Percentiles rank a stretch among this genome's conserved stretches.
phyloP scores from a whole-genome alignment of 352 stramenopile species.

The Pythium scleroteichum region DNA sequence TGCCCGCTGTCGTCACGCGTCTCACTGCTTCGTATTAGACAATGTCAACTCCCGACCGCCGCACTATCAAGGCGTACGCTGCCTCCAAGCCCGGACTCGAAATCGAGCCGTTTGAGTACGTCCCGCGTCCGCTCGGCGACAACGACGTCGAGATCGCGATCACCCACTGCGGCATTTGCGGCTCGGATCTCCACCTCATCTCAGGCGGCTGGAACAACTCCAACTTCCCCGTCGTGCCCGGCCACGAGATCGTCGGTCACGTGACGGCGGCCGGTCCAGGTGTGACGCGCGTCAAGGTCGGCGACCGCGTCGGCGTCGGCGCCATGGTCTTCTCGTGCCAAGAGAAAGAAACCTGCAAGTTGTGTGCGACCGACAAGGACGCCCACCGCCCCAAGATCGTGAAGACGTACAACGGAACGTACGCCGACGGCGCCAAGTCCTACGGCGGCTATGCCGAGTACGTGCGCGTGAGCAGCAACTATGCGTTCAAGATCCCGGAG shows the following conservation, averaged over 20 bases:
- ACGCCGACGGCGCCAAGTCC: constrained; percentile 14
- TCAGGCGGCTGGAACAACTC: constrained; percentile 24
- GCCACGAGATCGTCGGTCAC: constrained; percentile 32
- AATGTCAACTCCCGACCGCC: constrained; percentile 1
- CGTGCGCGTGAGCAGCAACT: constrained; percentile 24
- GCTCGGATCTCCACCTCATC: constrained; percentile 31
- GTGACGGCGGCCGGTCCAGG: constrained; percentile 17
- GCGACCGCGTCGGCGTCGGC: constrained; percentile 24
- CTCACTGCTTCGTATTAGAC: neutral
- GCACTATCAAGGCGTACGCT: constrained; percentile 20
- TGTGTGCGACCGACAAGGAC: constrained; percentile 13
- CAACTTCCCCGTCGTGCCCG: constrained; percentile 26
- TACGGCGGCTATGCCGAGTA: constrained; percentile 34
- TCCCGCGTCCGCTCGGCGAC: constrained; percentile 16
- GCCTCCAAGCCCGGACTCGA: constrained; percentile 1
- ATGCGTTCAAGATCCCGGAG: constrained; percentile 33
- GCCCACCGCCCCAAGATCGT: constrained; percentile 15
- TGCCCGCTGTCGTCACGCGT: neutral
- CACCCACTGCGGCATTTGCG: constrained; percentile 32
- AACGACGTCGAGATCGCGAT: constrained; percentile 33
- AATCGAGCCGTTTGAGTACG: constrained; percentile 24
- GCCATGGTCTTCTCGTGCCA: constrained; percentile 18
- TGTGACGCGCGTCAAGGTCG: constrained; percentile 9
- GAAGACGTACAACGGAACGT: constrained; percentile 22
- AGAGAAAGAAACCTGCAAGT: constrained; percentile 7